Evolutionary conservation across 2,329 filamentous ascomycete genomes (phyloP).

Genomic region (Fusarium graminum): DNA sequence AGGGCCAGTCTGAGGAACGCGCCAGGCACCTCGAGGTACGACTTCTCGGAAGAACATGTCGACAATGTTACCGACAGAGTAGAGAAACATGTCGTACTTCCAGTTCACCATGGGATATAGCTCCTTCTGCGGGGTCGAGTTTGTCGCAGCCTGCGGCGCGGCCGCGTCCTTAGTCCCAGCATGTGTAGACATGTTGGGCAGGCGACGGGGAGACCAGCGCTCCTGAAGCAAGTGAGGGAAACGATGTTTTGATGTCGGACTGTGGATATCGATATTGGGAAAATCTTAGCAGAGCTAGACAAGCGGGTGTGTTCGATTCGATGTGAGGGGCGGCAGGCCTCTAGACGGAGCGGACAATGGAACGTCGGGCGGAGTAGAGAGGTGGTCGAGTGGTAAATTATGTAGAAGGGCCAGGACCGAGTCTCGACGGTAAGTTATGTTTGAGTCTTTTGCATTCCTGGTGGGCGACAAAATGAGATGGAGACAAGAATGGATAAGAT

Average conservation of each 20-base stretch:
- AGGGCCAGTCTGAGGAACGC: conserved; percentile 87
- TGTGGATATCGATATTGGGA: conserved; percentile 20
- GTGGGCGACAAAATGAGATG: conserved; percentile 4
- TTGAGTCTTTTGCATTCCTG: conserved; percentile 25
- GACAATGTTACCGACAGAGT: conserved; percentile 83
- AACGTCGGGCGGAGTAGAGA: neutral
- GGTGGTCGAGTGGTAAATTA: conserved; percentile 8
- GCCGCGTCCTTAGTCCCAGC: conserved; percentile 45
- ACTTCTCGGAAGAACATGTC: conserved; percentile 99
- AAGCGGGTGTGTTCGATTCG: conserved; percentile 15
- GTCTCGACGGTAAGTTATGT: conserved; percentile 8
- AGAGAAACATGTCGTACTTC: conserved; percentile 83
- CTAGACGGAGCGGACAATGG: conserved; percentile 11
- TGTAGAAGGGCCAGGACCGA: conserved; percentile 10
- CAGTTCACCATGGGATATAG: conserved; percentile 77
- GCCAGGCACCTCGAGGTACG: conserved; percentile 94
- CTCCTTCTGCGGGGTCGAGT: conserved; percentile 60
- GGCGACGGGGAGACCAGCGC: conserved; percentile 24
- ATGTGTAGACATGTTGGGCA: conserved; percentile 40
- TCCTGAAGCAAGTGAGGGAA: conserved; percentile 11
- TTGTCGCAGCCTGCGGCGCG: conserved; percentile 46
- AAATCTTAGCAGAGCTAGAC: conserved; percentile 32
- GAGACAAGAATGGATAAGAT: conserved; percentile 3
- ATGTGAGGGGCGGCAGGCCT: conserved; percentile 35
- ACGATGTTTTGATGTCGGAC: conserved; percentile 4